Evolutionary conservation across 257 asterid species (phyloP).

Genomic region (Paulownia fortunei): DNA sequence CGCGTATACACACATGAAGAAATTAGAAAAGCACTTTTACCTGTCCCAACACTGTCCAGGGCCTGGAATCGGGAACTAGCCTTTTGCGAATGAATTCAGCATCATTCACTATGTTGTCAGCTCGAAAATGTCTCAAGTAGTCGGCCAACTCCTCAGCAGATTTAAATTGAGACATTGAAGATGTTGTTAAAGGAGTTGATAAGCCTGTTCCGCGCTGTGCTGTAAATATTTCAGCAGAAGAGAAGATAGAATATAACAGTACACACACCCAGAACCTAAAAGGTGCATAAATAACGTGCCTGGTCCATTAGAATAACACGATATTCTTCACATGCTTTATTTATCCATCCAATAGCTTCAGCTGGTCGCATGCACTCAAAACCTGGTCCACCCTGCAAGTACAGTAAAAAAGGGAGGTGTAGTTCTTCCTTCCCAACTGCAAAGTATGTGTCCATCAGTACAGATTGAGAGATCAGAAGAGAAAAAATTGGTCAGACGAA

Average conservation of each 20-base stretch:
- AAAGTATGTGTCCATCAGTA: slow-evolving; percentile 36
- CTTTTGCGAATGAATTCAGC: slow-evolving; percentile 85
- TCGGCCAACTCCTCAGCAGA: slow-evolving; percentile 68
- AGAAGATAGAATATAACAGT: neutral
- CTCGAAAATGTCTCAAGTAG: slow-evolving; percentile 85
- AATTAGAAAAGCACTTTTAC: slow-evolving; percentile 35
- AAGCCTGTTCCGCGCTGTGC: slow-evolving; percentile 96
- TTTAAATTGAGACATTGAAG: slow-evolving; percentile 82
- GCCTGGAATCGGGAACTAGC: slow-evolving; percentile 76
- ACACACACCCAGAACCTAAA: slow-evolving; percentile 12
- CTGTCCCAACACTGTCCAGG: slow-evolving; percentile 98
- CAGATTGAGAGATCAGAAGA: slow-evolving; percentile 16
- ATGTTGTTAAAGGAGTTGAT: slow-evolving; percentile 81
- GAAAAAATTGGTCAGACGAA: neutral
- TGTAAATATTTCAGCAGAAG: slow-evolving; percentile 42
- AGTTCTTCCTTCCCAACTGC: slow-evolving; percentile 95
- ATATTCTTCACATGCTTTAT: slow-evolving; percentile 87
- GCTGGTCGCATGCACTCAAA: slow-evolving; percentile 85
- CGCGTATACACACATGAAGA: slow-evolving; percentile 5
- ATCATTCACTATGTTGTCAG: slow-evolving; percentile 87
- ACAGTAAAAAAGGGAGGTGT: slow-evolving; percentile 74
- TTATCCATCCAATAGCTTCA: slow-evolving; percentile 94
- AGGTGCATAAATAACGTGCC: slow-evolving; percentile 51
- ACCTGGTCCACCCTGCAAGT: slow-evolving; percentile 98
- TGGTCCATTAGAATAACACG: slow-evolving; percentile 94